Conservation (phyloP, 495 filamentous ascomycete species). For the Hyphodiscus hymeniophilus region DNA sequence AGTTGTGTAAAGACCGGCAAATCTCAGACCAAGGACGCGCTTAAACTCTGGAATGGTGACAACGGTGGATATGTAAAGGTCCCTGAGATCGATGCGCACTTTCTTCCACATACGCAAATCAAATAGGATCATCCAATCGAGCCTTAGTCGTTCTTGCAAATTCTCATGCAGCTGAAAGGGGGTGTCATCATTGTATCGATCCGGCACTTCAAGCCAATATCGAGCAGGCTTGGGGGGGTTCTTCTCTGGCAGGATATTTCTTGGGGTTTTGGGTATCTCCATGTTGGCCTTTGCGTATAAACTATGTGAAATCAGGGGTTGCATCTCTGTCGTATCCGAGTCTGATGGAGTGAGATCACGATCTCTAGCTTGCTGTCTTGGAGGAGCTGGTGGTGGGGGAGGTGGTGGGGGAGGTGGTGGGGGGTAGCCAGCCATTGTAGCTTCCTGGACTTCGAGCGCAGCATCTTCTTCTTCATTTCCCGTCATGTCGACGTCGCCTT, state of each 20-base stretch:
- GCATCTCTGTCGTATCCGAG: conserved; percentile 44
- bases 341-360: conserved; percentile 52
- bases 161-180: conserved; percentile 69
- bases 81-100: conserved; percentile 77
- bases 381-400: conserved; percentile 49
- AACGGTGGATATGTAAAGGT: conserved; percentile 93
- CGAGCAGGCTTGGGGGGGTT: conserved; percentile 43
- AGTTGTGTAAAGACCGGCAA: conserved; percentile 88
- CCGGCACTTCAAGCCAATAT: conserved; percentile 82
- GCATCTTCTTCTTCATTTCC: conserved; percentile 24
- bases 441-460: conserved; percentile 52
- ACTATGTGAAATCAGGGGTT: conserved; percentile 44
- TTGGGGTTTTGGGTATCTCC: conserved; percentile 50
- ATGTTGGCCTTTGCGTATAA: conserved; percentile 45
- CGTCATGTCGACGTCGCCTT: conserved; percentile 55
- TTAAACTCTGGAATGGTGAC: conserved; percentile 94
- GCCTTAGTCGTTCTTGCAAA: conserved; percentile 73
- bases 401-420: conserved; percentile 40
- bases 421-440: conserved; percentile 60
- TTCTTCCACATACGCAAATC: conserved; percentile 96
- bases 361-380: conserved; percentile 31
- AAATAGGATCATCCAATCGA: conserved; percentile 96
- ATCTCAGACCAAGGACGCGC: conserved; percentile 83
- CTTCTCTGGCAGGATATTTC: conserved; percentile 26
- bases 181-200: conserved; percentile 47